Evolutionary conservation across 2,329 filamentous ascomycete species (phyloP), one percentile per base, ranked within the genome.

Genomic region (Sarocladiaceae sp.): DNA sequence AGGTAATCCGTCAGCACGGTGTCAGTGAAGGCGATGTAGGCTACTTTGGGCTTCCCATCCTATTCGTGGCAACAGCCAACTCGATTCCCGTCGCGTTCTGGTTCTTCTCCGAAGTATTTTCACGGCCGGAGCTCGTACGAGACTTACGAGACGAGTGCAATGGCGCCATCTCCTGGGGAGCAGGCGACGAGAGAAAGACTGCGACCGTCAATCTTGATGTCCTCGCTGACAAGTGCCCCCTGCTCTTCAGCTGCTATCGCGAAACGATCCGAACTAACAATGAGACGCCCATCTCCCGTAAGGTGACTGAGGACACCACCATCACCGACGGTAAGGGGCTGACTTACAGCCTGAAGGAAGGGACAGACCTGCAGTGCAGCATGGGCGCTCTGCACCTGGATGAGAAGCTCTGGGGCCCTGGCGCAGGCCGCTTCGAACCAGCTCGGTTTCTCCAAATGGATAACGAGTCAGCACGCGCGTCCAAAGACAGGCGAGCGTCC

Each of bases 191-290:
- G 15, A 15, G 21, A 20, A 18, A 34, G 12, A 18, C 26, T n/a
- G 26, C 26, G 13, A 29, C 49, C 4, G 52, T 72, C n/a, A 58
- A 67, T 19, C 57, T 63, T 45, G 50, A 53, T 1, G 50, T 45
- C 3, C 54, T 72, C n/a, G 56, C 61, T 37, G 52, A 61, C 4
- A 43, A 55, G 6, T 71, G 67, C 45, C 67, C 68, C 0, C 54
- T 70, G 9, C 52, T 74, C 10, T 53, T 66, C 15, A 64, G 66
- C 24, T 58, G 57, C n/a, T 70, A 65, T 48, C 63, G 63, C 21
- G 70, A 74, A 52, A 60, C 59, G 1, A 52, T 71, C 41, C 67
- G 70, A 19, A 32, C 69, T 1, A 18, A n/a, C 27, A 48, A 48
- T 26, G 13, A 37, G 46, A 18, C 27, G 18, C 32, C 24, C 12